phyloP scores from a whole-genome alignment of 2,329 filamentous ascomycete species.

The Tolypocladium nubicola region DNA sequence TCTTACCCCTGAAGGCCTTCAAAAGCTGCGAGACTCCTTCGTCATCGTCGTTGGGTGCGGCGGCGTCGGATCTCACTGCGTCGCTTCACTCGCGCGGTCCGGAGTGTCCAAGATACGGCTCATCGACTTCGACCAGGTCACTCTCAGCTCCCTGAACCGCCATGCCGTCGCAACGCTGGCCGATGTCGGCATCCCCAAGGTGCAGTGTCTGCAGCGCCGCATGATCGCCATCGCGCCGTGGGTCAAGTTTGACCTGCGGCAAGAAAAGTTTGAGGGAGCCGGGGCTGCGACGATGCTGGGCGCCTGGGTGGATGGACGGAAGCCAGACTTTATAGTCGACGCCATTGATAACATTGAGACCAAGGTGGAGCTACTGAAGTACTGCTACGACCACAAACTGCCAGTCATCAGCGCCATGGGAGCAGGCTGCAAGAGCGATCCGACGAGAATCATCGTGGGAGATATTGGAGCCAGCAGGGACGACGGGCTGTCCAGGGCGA shows the following conservation, averaged over 20 bases:
- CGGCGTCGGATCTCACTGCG: slow-evolving; percentile 88
- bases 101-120: slow-evolving; percentile 81
- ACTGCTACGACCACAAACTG: slow-evolving; percentile 68
- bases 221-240: slow-evolving; percentile 84
- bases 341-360: slow-evolving; percentile 98
- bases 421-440: slow-evolving; percentile 83
- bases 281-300: slow-evolving; percentile 58
- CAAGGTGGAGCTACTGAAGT: slow-evolving; percentile 82
- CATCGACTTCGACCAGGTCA: slow-evolving; percentile 96
- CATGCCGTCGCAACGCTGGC: slow-evolving; percentile 90
- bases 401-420: slow-evolving; percentile 93
- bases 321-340: slow-evolving; percentile 84
- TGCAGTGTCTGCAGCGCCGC: slow-evolving; percentile 68
- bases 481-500: slow-evolving; percentile 78
- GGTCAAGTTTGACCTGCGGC: slow-evolving; percentile 78
- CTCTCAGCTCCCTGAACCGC: slow-evolving; percentile 85
- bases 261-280: slow-evolving; percentile 67
- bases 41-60: slow-evolving; percentile 88
- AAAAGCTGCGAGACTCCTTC: slow-evolving; percentile 69
- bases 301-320: slow-evolving; percentile 50
- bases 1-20: slow-evolving; percentile 69
- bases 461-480: slow-evolving; percentile 85
- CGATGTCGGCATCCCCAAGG: slow-evolving; percentile 89
- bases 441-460: slow-evolving; percentile 76
- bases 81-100: slow-evolving; percentile 75